Percentiles rank a stretch among this genome's conserved stretches.
phyloP scores from a whole-genome alignment of 2,329 filamentous ascomycete genomes.

The Rutstroemia sp. region DNA sequence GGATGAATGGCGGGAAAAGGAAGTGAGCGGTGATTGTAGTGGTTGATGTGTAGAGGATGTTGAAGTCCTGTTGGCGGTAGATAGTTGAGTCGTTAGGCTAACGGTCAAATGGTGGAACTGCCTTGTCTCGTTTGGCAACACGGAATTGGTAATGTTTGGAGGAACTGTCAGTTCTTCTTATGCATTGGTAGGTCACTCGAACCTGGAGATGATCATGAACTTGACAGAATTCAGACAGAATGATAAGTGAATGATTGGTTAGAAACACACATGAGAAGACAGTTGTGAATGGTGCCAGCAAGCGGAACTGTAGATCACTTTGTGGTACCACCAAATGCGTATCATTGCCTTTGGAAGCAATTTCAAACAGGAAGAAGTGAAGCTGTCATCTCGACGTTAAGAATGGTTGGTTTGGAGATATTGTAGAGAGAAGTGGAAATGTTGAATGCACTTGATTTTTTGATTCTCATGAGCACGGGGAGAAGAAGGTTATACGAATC shows the following conservation, averaged over 20 bases:
- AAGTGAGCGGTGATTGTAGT: background rate
- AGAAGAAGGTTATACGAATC: too few relatives aligned
- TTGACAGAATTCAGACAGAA: background rate
- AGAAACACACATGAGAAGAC: background rate
- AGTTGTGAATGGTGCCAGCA: slow-evolving; percentile 5
- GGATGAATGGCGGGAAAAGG: background rate
- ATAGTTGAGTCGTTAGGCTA: too few relatives aligned
- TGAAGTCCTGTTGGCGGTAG: too few relatives aligned
- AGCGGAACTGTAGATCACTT: background rate
- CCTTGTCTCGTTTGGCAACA: too few relatives aligned
- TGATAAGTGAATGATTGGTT: background rate
- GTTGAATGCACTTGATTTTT: too few relatives aligned
- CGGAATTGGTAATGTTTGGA: background rate
- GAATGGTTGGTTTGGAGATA: background rate
- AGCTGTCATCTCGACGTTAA: background rate
- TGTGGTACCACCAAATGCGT: background rate
- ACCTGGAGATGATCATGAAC: background rate
- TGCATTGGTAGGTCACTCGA: background rate
- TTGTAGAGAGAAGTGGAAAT: too few relatives aligned
- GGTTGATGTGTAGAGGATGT: background rate
- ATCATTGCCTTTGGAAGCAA: background rate
- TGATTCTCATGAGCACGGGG: too few relatives aligned
- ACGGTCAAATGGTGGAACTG: too few relatives aligned
- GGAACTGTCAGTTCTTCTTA: background rate
- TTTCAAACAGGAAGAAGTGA: background rate